Evolutionary conservation across 2,329 filamentous ascomycete genomes (phyloP).

Genomic region (Macrophomina phaseolina): DNA sequence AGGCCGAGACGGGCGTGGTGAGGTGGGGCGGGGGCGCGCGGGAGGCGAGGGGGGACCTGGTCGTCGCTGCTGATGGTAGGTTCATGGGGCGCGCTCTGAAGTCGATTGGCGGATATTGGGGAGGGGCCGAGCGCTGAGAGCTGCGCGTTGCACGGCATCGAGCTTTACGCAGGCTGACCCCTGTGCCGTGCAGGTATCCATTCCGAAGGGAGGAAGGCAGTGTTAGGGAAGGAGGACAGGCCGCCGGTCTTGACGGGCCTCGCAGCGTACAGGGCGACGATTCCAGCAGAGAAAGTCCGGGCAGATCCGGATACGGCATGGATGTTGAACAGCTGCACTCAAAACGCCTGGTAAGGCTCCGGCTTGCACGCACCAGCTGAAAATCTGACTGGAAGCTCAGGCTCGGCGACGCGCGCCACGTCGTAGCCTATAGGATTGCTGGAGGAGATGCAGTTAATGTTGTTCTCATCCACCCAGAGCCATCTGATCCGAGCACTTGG

Average conservation of each 20-base stretch:
- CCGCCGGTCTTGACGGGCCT: constrained; percentile 63
- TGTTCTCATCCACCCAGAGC: constrained; percentile 67
- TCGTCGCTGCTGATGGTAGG: constrained; percentile 40
- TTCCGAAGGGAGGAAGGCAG: constrained; percentile 31
- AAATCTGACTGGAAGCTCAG: background rate
- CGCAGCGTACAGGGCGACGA: constrained; percentile 64
- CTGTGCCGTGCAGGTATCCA: constrained; percentile 25
- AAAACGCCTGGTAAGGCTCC: constrained; percentile 34
- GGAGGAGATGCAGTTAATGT: constrained; percentile 66
- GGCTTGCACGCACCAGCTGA: no score
- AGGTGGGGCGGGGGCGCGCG: constrained; percentile 47
- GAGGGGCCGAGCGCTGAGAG: background rate
- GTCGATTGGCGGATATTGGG: background rate
- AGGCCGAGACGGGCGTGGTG: constrained; percentile 24
- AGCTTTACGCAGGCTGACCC: background rate
- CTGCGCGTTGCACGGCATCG: no score
- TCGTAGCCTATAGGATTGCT: constrained; percentile 55
- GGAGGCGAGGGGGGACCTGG: constrained; percentile 40
- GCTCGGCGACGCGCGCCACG: constrained; percentile 50
- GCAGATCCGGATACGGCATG: constrained; percentile 33
- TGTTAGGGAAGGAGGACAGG: constrained; percentile 30
- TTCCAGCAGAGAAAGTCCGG: constrained; percentile 56
- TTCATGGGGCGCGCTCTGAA: constrained; percentile 53
- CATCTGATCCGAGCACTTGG: constrained; percentile 59
- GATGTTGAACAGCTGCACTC: constrained; percentile 32